Base-by-base conservation (phyloP, 2,329 filamentous ascomycete species). In the Balansia obtecta region DNA sequence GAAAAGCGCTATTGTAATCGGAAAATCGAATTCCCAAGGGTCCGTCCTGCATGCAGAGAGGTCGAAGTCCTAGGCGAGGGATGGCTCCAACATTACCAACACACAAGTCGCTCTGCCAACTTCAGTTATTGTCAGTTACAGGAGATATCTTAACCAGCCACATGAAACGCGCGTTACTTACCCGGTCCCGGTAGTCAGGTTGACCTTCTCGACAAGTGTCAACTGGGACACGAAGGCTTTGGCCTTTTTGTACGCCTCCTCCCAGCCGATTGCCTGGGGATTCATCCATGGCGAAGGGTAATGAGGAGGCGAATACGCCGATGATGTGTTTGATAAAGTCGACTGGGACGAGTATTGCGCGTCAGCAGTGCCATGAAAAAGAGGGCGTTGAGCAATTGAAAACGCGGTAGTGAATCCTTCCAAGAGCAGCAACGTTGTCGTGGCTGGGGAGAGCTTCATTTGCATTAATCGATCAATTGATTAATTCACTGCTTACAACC, bases 221-320 rank as follows among this genome's bases (percentile, higher is more conserved):
- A 95, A 69, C 63, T 89, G 82, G 10, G 84, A 85, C 44, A 96
- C 88, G 60, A 95, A 91, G 2, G 75, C 79, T 57, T 79, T 80
- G 1, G 90, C 90, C 65, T 85, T 83, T 18, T 68, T 70, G 58
- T 95, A 90, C 39, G 88, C 88, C 7, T 80, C 77, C 49, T 78
- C 75, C 89, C 89, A 95, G 54, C 76, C 78, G 43, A 77, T 71
- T 11, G 85, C 86, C 6, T 78, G 65, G 16, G 86, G 84, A 55
- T 86, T 79, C 69, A 85, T 84, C 88, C 89, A 95, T 71, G 89
- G 89, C 30, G 87, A 90, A 1, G 89, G 89, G 61, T 95, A 95
- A 61, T 77, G 78, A 2, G 88, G 86, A 12, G 67, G 68, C 3
- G 75, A 78, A 32, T 59, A 55, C 4, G 70, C 68, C 13, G 70